Evolutionary conservation across 345 rosid genomes (phyloP).

Genomic region (Eucalyptus tenuipes): DNA sequence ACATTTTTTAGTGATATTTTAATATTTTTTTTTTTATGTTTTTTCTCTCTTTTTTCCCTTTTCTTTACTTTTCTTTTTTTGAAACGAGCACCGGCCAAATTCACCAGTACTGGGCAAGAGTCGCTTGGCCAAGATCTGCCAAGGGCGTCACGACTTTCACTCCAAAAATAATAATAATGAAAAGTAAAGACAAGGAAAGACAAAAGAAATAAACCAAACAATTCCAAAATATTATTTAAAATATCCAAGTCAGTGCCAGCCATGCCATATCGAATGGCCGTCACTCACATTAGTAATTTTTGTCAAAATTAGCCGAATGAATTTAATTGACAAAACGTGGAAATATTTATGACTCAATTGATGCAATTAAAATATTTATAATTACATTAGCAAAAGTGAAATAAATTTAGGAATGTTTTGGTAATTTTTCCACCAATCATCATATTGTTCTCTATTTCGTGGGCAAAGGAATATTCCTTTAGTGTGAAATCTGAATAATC

Average conservation of each 20-base stretch:
- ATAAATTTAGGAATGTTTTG: accelerated
- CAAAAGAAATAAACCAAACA: too few species aligned
- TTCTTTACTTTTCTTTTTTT: too few species aligned
- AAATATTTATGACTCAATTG: too few species aligned
- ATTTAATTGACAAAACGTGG: too few species aligned
- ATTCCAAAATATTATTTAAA: too few species aligned
- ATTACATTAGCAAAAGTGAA: too few species aligned
- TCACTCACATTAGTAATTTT: accelerated
- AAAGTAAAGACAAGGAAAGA: not conserved
- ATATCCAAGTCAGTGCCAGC: accelerated
- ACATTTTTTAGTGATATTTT: too few species aligned
- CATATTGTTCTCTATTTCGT: not conserved
- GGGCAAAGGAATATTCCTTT: not conserved
- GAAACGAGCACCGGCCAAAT: accelerated
- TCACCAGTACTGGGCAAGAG: too few species aligned
- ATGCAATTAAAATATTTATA: not conserved
- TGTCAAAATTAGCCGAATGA: accelerated
- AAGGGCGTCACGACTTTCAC: too few species aligned
- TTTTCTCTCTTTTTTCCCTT: too few species aligned
- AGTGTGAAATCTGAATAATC: not conserved
- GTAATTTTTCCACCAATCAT: not conserved
- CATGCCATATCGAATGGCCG: accelerated
- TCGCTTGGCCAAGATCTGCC: accelerated
- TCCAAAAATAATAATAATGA: too few species aligned
- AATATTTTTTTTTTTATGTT: too few species aligned